Percentiles rank a stretch among this genome's conserved stretches.
These are phyloP conservation scores for Ceriops tagal DNA, from an alignment of 345 rosid species.

Conservation along the genomic window DNA sequence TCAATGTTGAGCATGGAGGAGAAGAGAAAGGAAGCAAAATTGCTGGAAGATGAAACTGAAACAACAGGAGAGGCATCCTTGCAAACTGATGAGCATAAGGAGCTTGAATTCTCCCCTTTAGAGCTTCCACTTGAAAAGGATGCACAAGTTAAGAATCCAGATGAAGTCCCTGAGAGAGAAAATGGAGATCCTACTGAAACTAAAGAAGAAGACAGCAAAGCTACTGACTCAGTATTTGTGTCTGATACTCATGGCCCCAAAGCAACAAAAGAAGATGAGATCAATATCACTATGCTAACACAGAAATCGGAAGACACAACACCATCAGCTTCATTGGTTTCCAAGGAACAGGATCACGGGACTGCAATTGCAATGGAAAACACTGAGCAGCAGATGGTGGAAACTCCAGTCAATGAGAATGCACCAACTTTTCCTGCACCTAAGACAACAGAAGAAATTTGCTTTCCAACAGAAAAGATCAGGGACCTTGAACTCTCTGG, in stretches of 20 bases:
- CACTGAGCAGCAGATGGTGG: not conserved
- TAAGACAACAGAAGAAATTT: not conserved
- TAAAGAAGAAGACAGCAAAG: constrained; percentile 9
- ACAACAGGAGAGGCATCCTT: constrained; percentile 11
- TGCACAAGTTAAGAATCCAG: not conserved
- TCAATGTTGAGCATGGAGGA: constrained; percentile 6
- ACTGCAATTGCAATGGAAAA: not conserved
- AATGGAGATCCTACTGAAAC: not conserved
- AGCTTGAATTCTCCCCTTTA: constrained; percentile 13
- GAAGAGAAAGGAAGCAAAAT: not conserved
- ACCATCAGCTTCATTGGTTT: constrained; percentile 16
- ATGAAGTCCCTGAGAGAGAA: not conserved
- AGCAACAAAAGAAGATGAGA: constrained; percentile 18
- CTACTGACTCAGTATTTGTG: constrained; percentile 1
- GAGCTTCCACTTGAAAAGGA: constrained; percentile 7
- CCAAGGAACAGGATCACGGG: constrained; percentile 7
- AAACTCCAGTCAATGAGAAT: constrained; percentile 3
- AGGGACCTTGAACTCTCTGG: not conserved
- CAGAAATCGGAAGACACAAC: constrained; percentile 27
- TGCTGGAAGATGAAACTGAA: not conserved
- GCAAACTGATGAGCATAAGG: constrained; percentile 24
- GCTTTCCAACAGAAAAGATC: not conserved
- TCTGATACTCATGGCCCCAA: not conserved
- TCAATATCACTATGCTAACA: constrained; percentile 20
- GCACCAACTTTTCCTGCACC: not conserved